Conservation (phyloP, 164 flowering plant species). For the Tinospora cordifolia region DNA sequence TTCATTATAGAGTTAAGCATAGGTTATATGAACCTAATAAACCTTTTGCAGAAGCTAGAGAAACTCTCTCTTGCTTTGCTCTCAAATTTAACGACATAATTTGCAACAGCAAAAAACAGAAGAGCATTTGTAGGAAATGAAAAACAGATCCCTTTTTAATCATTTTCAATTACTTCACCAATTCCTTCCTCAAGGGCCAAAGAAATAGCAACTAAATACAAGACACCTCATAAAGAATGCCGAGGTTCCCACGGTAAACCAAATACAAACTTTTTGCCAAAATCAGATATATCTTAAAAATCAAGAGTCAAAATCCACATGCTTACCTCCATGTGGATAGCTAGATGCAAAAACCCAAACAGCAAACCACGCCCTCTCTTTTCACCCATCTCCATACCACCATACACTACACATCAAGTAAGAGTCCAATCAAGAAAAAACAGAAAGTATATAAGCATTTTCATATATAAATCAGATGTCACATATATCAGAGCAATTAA, state of each 20-base stretch:
- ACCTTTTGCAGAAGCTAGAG: too few relatives aligned
- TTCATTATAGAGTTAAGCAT: too few relatives aligned
- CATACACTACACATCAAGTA: not conserved
- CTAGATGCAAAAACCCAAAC: slow-evolving; percentile 3
- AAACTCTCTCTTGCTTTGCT: too few relatives aligned
- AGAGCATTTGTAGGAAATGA: not conserved
- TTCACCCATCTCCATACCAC: not conserved
- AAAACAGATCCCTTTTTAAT: not conserved
- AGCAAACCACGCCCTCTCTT: not conserved
- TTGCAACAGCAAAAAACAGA: not conserved
- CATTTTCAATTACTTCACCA: not conserved
- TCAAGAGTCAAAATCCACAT: slow-evolving; percentile 11
- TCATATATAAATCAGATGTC: not conserved
- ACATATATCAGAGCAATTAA: not conserved
- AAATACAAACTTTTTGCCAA: slow-evolving; percentile 8
- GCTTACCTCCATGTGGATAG: slow-evolving; percentile 11
- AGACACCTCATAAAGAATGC: slow-evolving; percentile 13
- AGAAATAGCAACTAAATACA: slow-evolving; percentile 8
- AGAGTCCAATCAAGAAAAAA: not conserved
- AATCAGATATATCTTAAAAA: slow-evolving; percentile 15
- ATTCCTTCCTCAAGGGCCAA: slow-evolving; percentile 8
- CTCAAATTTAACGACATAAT: not conserved
- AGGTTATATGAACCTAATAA: too few relatives aligned
- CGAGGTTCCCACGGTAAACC: slow-evolving; percentile 21
- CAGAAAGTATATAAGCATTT: not conserved